Evolutionary conservation across 148 eudicot species (phyloP), one percentile per base, ranked within the genome.

Genomic region (Rhododendron simsii): DNA sequence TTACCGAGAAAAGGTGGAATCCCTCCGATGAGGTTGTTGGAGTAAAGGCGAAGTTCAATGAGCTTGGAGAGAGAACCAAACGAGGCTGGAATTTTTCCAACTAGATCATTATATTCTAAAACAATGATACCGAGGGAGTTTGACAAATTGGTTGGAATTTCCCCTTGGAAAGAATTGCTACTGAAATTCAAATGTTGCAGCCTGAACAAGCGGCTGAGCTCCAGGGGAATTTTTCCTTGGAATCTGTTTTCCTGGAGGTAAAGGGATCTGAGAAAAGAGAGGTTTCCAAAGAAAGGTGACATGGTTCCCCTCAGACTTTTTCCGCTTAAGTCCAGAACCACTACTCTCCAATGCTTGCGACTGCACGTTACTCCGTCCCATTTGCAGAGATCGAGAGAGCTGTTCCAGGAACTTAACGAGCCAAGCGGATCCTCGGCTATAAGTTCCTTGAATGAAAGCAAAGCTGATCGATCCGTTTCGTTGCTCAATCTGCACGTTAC

Each of bases 331-430:
- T 65, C 37, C 21, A 69, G 12, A 83, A 26, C 41, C 16, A 41
- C 48, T 3, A 69, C 85, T 47, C 85, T 67, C 8, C 16, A 26
- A 45, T 44, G 85, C 69, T 33, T 8, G 85, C 28, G 85, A 18
- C 61, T 23, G 18, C 84, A 82, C 4, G 18, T 84, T 23, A 84
- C 20, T 5, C 85, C 85, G 6, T 30, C 45, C 85, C 85, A 84
- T 0, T 84, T 6, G 47, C 85, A 84, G 18, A 73, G 1, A 9
- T 20, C 10, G 20, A 33, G 28, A 69, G 85, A 84, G 28, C 33
- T 7, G 53, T 84, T 83, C 85, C 85, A 67, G 0, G 85, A 83
- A 67, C 21, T 39, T 21, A 83, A 18, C 0, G 69, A 30, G 21
- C 84, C 53, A 39, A 18, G 53, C 0, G 84, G 84, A 63, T 82